phyloP scores from a whole-genome alignment of 164 flowering plant genomes.

The Saururus chinensis region DNA sequence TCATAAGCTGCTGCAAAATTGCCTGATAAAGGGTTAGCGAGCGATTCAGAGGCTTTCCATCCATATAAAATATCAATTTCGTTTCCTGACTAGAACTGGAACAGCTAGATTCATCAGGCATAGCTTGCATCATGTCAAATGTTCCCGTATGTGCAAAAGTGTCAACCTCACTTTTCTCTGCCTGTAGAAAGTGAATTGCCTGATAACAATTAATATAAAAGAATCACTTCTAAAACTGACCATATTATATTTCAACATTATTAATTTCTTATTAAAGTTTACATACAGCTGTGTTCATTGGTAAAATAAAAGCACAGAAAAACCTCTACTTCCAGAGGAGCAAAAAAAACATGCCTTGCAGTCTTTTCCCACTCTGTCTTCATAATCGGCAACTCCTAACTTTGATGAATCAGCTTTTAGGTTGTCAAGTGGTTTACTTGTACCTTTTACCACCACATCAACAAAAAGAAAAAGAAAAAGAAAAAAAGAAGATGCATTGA shows the following conservation, averaged over 20 bases:
- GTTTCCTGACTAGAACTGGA: background rate
- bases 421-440: background rate
- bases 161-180: background rate
- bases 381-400: background rate
- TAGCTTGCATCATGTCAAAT: background rate
- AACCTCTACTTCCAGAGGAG: background rate
- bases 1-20: conserved; percentile 39
- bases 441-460: background rate
- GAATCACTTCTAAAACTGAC: background rate
- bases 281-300: background rate
- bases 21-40: conserved; percentile 63
- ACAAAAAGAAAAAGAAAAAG: background rate
- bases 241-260: background rate
- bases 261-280: too few relatives aligned
- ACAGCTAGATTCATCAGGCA: background rate
- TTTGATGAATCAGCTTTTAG: background rate
- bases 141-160: background rate
- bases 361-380: conserved; percentile 16
- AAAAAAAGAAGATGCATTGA: too few relatives aligned
- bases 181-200: background rate
- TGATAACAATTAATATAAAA: background rate
- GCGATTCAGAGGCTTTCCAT: conserved; percentile 40
- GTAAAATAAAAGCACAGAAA: too few relatives aligned
- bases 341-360: conserved; percentile 6
- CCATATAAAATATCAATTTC: conserved; percentile 48